These are phyloP conservation scores for Helenozyma rhizophorensis DNA, from an alignment of 805 yeast genomes.

Conservation along the genomic window DNA sequence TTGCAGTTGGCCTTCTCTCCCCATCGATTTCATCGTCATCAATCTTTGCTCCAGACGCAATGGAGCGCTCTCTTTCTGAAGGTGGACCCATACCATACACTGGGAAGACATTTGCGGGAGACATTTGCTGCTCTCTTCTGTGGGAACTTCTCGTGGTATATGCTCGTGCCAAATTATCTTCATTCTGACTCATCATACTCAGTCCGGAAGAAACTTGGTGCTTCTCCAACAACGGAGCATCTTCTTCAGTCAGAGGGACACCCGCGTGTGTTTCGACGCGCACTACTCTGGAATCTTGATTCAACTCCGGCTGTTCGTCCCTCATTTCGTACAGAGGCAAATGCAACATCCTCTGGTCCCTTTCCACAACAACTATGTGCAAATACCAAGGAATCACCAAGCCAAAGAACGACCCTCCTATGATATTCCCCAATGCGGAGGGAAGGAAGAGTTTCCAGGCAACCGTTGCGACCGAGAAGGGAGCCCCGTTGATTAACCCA, in stretches of 20 bases:
- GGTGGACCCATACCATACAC: conserved; percentile 76
- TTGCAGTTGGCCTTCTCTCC: too few species aligned
- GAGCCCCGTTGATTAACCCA: conserved; percentile 66
- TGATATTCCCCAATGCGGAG: conserved; percentile 66
- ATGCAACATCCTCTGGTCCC: conserved; percentile 56
- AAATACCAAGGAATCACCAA: conserved; percentile 65
- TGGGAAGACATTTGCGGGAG: conserved; percentile 79
- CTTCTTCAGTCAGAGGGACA: too few species aligned
- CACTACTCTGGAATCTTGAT: conserved; percentile 75
- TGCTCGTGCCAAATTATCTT: too few species aligned
- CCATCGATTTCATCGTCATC: conserved; percentile 3
- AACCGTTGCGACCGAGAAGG: conserved; percentile 55
- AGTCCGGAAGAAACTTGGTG: neutral
- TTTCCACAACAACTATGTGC: conserved; percentile 68
- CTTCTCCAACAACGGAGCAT: conserved; percentile 2
- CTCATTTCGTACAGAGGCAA: conserved; percentile 66
- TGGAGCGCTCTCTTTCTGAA: conserved; percentile 48
- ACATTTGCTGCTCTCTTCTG: conserved; percentile 12
- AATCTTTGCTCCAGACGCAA: conserved; percentile 36
- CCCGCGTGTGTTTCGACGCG: conserved; percentile 26
- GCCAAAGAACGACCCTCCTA: conserved; percentile 75
- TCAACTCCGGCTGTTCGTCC: conserved; percentile 78
- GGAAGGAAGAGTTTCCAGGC: conserved; percentile 74
- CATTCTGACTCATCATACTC: neutral
- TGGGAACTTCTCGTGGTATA: too few species aligned